Conservation (phyloP, 345 rosid genomes). For the Nephelium lappaceum region DNA sequence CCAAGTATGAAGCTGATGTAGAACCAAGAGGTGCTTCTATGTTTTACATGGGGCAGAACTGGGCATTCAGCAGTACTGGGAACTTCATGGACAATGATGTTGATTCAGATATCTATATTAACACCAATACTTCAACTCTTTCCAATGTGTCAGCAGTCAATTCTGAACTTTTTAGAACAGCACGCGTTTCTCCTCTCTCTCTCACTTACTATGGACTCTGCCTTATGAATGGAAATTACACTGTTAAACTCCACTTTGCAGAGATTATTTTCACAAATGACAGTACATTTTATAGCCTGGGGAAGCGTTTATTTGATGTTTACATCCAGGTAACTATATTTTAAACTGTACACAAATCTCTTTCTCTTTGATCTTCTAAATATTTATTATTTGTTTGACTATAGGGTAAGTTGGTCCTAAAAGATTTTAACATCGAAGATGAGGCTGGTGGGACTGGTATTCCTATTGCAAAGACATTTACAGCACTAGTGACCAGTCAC, state of each 20-base stretch:
- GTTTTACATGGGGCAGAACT: conserved; percentile 46
- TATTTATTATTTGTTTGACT: conserved; percentile 7
- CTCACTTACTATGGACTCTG: conserved; percentile 87
- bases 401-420: conserved; percentile 56
- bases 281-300: conserved; percentile 54
- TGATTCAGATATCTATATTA: conserved; percentile 56
- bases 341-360: not conserved
- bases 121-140: conserved; percentile 56
- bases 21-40: conserved; percentile 77
- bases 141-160: conserved; percentile 40
- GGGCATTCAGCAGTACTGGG: conserved; percentile 93
- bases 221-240: conserved; percentile 76
- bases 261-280: conserved; percentile 71
- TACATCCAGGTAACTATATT: conserved; percentile 64
- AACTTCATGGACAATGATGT: conserved; percentile 78
- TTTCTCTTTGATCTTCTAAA: not conserved
- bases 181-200: conserved; percentile 73
- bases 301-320: conserved; percentile 75
- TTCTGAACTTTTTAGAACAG: conserved; percentile 56
- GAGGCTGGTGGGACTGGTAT: conserved; percentile 64
- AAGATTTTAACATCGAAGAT: conserved; percentile 60
- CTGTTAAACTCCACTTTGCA: conserved; percentile 78
- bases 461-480: conserved; percentile 43
- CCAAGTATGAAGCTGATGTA: conserved; percentile 56
- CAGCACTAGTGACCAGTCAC: conserved; percentile 31